These are phyloP conservation scores for Neltuma alba DNA, from an alignment of 306 rosid genomes.

Conservation along the genomic window DNA sequence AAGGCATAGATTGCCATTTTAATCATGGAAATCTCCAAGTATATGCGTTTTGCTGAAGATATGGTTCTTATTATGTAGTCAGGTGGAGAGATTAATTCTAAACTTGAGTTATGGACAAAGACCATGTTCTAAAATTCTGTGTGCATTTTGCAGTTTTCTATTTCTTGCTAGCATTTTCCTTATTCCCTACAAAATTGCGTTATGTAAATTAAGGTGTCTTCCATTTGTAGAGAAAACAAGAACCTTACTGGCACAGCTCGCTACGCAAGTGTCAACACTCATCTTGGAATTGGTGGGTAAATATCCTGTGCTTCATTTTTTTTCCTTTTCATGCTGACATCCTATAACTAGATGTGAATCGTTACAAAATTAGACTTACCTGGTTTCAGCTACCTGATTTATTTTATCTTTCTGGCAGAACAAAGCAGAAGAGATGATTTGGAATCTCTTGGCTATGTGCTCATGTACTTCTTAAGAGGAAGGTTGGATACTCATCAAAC, in stretches of 20 bases:
- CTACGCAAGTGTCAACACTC: constrained; percentile 99
- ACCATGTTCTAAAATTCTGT: not conserved
- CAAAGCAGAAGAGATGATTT: constrained; percentile 99
- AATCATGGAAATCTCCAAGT: too few relatives aligned
- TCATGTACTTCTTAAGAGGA: constrained; percentile 97
- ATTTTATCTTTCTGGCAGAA: constrained; percentile 58
- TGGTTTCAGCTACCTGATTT: constrained; percentile 32
- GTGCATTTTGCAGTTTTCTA: not conserved
- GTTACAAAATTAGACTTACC: constrained; percentile 6
- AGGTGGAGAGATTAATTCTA: too few relatives aligned
- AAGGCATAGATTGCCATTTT: not conserved
- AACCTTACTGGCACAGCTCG: constrained; percentile 99
- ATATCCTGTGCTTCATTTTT: constrained; percentile 33
- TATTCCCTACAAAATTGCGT: not conserved
- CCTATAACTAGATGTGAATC: constrained; percentile 16
- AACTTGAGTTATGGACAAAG: too few relatives aligned
- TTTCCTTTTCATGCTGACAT: constrained; percentile 20
- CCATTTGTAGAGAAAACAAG: constrained; percentile 82
- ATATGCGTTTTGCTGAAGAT: too few relatives aligned
- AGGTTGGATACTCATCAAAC: constrained; percentile 58
- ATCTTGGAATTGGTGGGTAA: constrained; percentile 95
- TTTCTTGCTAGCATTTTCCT: not conserved
- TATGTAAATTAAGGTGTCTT: constrained; percentile 14
- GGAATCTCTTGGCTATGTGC: constrained; percentile 99
- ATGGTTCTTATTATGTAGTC: too few relatives aligned